Evolutionary conservation across 2,329 filamentous ascomycete genomes (phyloP).

Genomic region (Lizonia empirigonia): DNA sequence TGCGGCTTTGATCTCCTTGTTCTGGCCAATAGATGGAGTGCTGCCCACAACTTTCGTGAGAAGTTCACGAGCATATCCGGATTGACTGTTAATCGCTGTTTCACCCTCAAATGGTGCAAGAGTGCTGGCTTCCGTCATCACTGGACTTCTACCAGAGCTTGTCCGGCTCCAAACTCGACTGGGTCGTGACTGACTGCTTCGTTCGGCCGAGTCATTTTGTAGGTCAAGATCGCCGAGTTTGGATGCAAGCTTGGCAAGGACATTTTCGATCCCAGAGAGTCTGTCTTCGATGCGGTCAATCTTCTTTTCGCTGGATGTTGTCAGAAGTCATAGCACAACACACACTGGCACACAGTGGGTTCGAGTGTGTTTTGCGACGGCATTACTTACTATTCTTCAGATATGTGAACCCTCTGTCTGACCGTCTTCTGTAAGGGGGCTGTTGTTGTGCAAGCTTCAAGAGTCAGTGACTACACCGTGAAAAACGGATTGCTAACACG

Average conservation of each 20-base stretch:
- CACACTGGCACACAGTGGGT: not conserved
- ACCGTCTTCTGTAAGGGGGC: conserved; percentile 39
- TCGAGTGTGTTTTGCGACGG: not conserved
- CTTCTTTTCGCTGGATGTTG: conserved; percentile 54
- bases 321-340: conserved; percentile 21
- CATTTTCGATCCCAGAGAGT: conserved; percentile 55
- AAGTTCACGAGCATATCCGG: conserved; percentile 54
- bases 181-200: conserved; percentile 34
- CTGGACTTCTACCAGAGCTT: conserved; percentile 19
- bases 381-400: conserved; percentile 45
- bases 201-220: conserved; percentile 25
- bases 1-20: conserved; percentile 42
- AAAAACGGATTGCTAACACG: not conserved
- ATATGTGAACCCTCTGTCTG: conserved; percentile 45
- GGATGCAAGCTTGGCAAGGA: conserved; percentile 46
- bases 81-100: conserved; percentile 56
- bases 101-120: conserved; percentile 55
- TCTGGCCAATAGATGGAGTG: conserved; percentile 42
- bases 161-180: conserved; percentile 23
- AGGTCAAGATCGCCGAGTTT: conserved; percentile 38
- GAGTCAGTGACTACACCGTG: conserved; percentile 13
- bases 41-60: conserved; percentile 49
- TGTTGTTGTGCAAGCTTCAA: conserved; percentile 42
- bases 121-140: conserved; percentile 33
- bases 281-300: conserved; percentile 60